Conservation (phyloP, 306 rosid genomes). For the Sphenostylis stenocarpa region DNA sequence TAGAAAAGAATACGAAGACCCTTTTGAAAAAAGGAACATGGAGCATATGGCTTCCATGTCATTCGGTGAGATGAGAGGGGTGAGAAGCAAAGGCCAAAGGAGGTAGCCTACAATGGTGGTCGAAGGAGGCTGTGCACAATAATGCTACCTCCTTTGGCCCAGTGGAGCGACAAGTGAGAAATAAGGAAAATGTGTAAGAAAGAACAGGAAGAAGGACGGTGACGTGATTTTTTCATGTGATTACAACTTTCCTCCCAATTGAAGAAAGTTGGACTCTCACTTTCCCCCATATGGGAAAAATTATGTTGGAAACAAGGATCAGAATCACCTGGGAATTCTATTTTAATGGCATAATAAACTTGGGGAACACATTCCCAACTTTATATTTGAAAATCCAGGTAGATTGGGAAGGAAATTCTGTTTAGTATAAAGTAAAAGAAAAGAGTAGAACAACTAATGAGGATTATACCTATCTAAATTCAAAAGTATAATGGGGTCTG, state of each 20-base stretch:
- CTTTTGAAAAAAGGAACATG: too few species aligned
- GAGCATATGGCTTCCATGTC: neutral
- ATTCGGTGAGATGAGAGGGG: neutral
- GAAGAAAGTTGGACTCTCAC: too few species aligned
- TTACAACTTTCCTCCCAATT: too few species aligned
- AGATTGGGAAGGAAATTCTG: constrained; percentile 6
- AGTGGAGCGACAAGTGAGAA: neutral
- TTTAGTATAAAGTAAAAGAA: constrained; percentile 7
- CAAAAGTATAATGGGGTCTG: neutral
- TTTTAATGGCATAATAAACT: neutral
- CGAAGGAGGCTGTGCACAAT: neutral
- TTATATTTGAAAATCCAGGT: neutral
- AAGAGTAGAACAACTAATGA: neutral
- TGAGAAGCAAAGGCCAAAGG: neutral
- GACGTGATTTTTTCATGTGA: too few species aligned
- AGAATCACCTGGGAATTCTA: neutral
- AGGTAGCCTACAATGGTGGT: neutral
- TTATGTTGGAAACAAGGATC: neutral
- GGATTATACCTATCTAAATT: constrained; percentile 16
- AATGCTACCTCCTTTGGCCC: neutral
- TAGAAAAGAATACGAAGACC: neutral
- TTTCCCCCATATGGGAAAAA: too few species aligned
- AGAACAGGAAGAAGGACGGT: neutral
- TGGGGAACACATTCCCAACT: neutral
- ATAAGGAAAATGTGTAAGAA: neutral